These are phyloP conservation scores for Linnemannia exigua DNA, from an alignment of 192 early-diverging fungal species.

Conservation along the genomic window DNA sequence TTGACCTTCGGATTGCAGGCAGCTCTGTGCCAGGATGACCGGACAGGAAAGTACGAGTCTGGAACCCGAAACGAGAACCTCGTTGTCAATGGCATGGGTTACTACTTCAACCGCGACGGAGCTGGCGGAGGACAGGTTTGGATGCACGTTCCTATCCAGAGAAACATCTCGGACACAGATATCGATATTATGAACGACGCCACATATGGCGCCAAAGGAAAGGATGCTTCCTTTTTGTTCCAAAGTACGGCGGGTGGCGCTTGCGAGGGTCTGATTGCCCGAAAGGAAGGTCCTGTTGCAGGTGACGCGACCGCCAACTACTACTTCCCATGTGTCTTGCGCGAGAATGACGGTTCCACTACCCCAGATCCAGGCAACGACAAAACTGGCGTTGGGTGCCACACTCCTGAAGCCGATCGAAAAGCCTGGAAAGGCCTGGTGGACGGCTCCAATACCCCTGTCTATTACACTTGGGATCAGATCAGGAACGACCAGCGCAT, in stretches of 20 bases:
- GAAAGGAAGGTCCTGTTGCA: conserved; percentile 15
- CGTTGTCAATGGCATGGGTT: conserved; percentile 75
- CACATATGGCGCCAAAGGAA: conserved; percentile 64
- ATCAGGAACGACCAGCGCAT: conserved; percentile 63
- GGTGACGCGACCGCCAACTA: conserved; percentile 29
- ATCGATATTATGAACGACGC: conserved; percentile 67
- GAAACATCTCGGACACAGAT: conserved; percentile 8
- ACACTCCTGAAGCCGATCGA: conserved; percentile 59
- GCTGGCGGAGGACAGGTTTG: conserved; percentile 37
- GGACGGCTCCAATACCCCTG: conserved; percentile 52
- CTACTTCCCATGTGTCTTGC: conserved; percentile 44
- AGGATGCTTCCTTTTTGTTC: conserved; percentile 83
- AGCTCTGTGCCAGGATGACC: conserved; percentile 67
- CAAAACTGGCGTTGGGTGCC: conserved; percentile 59
- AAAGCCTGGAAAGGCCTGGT: conserved; percentile 53
- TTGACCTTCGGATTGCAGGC: conserved; percentile 87
- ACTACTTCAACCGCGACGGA: conserved; percentile 63
- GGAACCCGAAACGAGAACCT: conserved; percentile 57
- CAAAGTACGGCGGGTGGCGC: conserved; percentile 69
- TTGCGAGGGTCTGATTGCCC: conserved; percentile 33
- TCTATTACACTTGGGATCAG: conserved; percentile 59
- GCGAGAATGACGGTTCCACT: conserved; percentile 38
- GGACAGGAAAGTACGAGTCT: conserved; percentile 57
- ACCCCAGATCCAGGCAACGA: conserved; percentile 60
- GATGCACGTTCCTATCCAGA: conserved; percentile 57